Evolutionary conservation across 139 green algal species (phyloP), one percentile per base, ranked within the genome.

Genomic region (Nannochloris sp.): DNA sequence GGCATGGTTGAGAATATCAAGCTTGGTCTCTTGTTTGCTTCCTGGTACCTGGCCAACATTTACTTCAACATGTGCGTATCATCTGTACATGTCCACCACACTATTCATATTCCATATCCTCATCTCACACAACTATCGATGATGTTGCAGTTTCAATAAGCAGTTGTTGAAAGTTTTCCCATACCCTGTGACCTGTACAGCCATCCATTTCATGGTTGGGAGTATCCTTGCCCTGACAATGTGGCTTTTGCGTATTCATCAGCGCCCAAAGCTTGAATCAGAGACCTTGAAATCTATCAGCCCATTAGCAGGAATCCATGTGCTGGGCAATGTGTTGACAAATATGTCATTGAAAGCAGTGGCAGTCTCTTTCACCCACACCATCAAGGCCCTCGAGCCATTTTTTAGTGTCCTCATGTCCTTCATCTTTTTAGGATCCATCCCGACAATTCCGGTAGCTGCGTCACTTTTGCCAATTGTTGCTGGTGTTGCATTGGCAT

Each of bases 321-420:
- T 88, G 1, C 70, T 98, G 46, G 93, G 94, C 61, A 99, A 99
- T 73, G 44, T 90, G 67, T 82, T 99, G 23, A 99, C 93, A 69
- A 99, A 99, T 71, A 72, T 98, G 48, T 87, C 69, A 60, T 82
- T 99, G 44, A 90, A 94, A 34, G 78, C 85, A 18, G 94, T 99
- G 48, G 90, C 94, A 0, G 92, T 98, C 15, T 95, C 85, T 55
- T 99, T 99, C 85, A 99, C 93, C 8, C 94, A 99, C 83, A 99
- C 93, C 37, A 95, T 99, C 71, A 99, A 99, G 79, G 90, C 92
- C 1, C 84, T 94, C 75, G 92, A 98, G 78, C 92, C 92, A 12
- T 91, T 97, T 78, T 98, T 98, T 78, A 89, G 76, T 0, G 92
- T 97, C 56, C 15, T 88, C 19, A 78, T 98, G 55, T 92, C 81